Conservation (phyloP, 2,329 filamentous ascomycete genomes). For the Chaetomium globosum region DNA sequence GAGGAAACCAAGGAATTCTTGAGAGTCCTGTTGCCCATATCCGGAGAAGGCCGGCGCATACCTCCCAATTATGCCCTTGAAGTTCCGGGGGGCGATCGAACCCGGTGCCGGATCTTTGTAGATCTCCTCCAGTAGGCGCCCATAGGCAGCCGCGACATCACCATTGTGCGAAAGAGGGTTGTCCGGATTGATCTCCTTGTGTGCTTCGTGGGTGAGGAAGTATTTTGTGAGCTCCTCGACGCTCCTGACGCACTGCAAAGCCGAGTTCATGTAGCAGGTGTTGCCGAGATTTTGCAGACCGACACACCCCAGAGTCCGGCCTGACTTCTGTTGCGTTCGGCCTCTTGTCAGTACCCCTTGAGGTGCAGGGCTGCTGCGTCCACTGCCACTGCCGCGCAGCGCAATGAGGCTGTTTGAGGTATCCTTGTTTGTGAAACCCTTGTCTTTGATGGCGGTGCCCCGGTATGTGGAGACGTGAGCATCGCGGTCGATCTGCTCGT, state of each 20-base stretch:
- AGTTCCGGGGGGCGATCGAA: conserved; percentile 76
- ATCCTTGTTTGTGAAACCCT: conserved; percentile 44
- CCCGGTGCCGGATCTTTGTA: conserved; percentile 68
- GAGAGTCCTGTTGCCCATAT: conserved; percentile 94
- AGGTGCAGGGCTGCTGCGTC: conserved; percentile 68
- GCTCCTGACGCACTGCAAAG: conserved; percentile 88
- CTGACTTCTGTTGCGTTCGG: conserved; percentile 68
- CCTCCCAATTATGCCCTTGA: conserved; percentile 80
- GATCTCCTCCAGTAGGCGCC: conserved; percentile 72
- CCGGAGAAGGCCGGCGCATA: conserved; percentile 87
- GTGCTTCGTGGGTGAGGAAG: conserved; percentile 75
- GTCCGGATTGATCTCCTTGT: conserved; percentile 77
- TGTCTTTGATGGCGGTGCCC: conserved; percentile 40
- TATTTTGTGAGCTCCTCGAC: conserved; percentile 93
- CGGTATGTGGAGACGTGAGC: conserved; percentile 58
- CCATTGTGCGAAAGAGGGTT: conserved; percentile 88
- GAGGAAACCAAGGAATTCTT: conserved; percentile 93
- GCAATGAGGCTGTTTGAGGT: conserved; percentile 42
- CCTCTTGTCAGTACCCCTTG: conserved; percentile 69
- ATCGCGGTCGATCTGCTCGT: conserved; percentile 69
- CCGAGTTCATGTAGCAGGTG: conserved; percentile 99
- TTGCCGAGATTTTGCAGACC: conserved; percentile 91
- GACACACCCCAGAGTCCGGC: conserved; percentile 72
- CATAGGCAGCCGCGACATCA: conserved; percentile 83
- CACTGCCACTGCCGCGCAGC: conserved; percentile 56